Evolutionary conservation across 2,329 filamentous ascomycete genomes (phyloP), one percentile per base, ranked within the genome.

Genomic region (Xylariales sp.): DNA sequence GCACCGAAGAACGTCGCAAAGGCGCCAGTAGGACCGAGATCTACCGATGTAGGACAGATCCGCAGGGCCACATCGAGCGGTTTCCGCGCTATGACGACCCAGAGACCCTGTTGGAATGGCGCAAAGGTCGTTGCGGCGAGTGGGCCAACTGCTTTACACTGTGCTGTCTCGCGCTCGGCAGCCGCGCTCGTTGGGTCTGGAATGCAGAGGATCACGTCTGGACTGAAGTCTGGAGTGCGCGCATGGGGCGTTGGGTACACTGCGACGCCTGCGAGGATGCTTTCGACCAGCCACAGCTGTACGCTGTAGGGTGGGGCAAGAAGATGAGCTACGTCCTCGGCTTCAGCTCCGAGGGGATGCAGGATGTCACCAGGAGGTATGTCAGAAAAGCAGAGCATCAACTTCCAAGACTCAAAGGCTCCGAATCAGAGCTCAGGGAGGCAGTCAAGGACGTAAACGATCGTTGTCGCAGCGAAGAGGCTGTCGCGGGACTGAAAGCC

Each of bases 111-210:
- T 70, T 98, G 31, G 86, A 96, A 63, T 94, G 88, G 20, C 76
- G 87, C 51, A 78, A 86, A 51, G 93, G 93, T 22, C 83, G 93
- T 51, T 86, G 85, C 46, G 93, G 93, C 47, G 93, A 98, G 69
- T 97, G 93, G 89, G 90, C 88, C 50, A 97, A 96, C 67, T 96
- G 91, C 73, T 98, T 98, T 69, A 93, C 85, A 67, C 97, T 98
- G 91, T 76, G 97, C 38, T 97, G 91, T 70, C 81, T 91, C 46
- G 93, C 93, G 4, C 81, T 97, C 8, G 91, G 91, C 35, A 87
- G 86, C 46, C 80, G 91, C 46, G 89, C 96, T 16, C 81, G 93
- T 56, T 98, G 93, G 93, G 86, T 98, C 9, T 98, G 93, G 93
- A 97, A 97, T 54, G 84, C 86, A 21, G 93, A 97, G 64, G 93